Evolutionary conservation across 352 stramenopile species (phyloP).

Genomic region (Globisporangium cylindrosporum): DNA sequence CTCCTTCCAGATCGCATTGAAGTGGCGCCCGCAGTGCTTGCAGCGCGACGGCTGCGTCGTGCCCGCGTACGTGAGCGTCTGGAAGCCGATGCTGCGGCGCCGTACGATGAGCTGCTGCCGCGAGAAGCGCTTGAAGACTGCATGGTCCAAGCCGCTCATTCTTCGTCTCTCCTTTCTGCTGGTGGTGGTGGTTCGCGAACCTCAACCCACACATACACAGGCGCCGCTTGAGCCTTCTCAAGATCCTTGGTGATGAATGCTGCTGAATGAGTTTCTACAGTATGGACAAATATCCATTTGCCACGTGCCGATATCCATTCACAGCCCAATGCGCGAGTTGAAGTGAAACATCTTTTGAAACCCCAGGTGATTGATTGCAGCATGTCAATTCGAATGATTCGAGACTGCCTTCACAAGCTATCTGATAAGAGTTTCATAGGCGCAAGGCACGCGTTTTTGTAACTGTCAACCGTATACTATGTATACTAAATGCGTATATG

Average conservation of each 20-base stretch:
- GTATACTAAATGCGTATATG: not conserved
- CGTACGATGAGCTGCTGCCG: constrained; percentile 43
- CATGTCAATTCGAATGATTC: too few species aligned
- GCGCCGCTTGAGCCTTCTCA: not conserved
- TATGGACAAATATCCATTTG: not conserved
- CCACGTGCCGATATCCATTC: not conserved
- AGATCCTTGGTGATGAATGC: not conserved
- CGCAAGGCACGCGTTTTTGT: constrained; percentile 3
- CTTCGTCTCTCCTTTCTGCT: not conserved
- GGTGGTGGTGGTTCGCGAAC: not conserved
- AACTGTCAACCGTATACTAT: not conserved
- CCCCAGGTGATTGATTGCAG: too few species aligned
- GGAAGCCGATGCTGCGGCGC: constrained; percentile 42
- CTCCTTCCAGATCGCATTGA: constrained; percentile 44
- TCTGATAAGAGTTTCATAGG: not conserved
- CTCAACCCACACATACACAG: not conserved
- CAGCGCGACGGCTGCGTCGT: constrained; percentile 20
- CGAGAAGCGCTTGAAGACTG: constrained; percentile 47
- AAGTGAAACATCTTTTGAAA: not conserved
- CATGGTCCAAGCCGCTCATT: constrained; percentile 28
- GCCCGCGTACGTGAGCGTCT: constrained; percentile 33
- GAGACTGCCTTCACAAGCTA: too few species aligned
- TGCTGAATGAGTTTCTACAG: not conserved
- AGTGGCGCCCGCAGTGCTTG: constrained; percentile 44
- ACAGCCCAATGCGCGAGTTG: not conserved